Evolutionary conservation across 2,329 filamentous ascomycete genomes (phyloP).

Genomic region (Ophiostoma ips): DNA sequence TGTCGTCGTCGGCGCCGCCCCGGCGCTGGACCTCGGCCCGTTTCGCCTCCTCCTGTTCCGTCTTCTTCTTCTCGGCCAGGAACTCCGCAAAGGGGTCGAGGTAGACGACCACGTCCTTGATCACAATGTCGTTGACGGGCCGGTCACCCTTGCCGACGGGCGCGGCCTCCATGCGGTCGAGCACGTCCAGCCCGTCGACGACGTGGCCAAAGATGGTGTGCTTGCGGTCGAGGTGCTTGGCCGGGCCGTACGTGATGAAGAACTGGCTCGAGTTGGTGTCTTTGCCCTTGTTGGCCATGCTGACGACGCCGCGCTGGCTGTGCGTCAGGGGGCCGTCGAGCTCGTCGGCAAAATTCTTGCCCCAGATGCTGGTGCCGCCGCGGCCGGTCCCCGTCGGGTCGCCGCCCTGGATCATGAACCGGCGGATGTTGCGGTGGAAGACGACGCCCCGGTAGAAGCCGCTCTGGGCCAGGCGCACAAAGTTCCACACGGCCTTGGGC

Average conservation of each 20-base stretch:
- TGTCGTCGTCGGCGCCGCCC: slow-evolving; percentile 74
- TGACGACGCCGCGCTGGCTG: slow-evolving; percentile 62
- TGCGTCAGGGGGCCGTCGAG: slow-evolving; percentile 84
- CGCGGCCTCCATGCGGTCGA: slow-evolving; percentile 64
- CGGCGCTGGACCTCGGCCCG: slow-evolving; percentile 47
- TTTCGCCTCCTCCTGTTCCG: slow-evolving; percentile 42
- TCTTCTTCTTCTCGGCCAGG: slow-evolving; percentile 54
- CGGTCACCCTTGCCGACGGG: slow-evolving; percentile 64
- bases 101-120: slow-evolving; percentile 73
- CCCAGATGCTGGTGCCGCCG: slow-evolving; percentile 85
- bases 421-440: slow-evolving; percentile 89
- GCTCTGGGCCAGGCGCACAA: slow-evolving; percentile 71
- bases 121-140: slow-evolving; percentile 64
- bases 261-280: slow-evolving; percentile 94
- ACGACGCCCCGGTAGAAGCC: slow-evolving; percentile 76
- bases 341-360: slow-evolving; percentile 87
- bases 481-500: slow-evolving; percentile 94
- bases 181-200: slow-evolving; percentile 58
- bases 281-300: slow-evolving; percentile 98
- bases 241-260: slow-evolving; percentile 80
- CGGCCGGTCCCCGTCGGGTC: slow-evolving; percentile 86
- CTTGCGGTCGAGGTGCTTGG: slow-evolving; percentile 80
- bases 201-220: slow-evolving; percentile 93
- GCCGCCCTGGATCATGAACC: slow-evolving; percentile 96
- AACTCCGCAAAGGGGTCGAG: slow-evolving; percentile 96